These are phyloP conservation scores for Euphrasia confusa DNA, from an alignment of 257 asterid genomes.

Conservation along the genomic window DNA sequence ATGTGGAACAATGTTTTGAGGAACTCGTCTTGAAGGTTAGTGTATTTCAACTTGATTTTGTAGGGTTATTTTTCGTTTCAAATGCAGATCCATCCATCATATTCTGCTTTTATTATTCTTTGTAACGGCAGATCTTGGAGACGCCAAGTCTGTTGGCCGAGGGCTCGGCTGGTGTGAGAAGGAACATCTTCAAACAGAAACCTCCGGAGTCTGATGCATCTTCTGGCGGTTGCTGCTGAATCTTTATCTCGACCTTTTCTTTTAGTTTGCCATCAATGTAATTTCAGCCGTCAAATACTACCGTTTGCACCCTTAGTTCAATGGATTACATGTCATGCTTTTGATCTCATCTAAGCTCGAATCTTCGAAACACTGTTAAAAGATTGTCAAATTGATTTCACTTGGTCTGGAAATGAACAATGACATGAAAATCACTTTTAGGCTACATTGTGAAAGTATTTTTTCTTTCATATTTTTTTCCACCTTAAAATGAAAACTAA, in stretches of 20 bases:
- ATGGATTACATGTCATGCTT: no score
- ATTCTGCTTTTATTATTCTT: background rate
- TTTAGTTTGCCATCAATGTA: constrained; percentile 23
- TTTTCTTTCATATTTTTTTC: background rate
- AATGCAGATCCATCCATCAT: background rate
- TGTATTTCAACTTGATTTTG: background rate
- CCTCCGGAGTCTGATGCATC: constrained; percentile 69
- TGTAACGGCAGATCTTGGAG: constrained; percentile 65
- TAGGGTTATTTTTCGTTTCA: background rate
- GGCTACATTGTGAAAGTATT: background rate
- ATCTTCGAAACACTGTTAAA: no score
- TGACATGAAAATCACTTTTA: background rate
- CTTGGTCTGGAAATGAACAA: background rate
- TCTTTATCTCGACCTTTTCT: background rate
- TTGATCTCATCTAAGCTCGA: background rate
- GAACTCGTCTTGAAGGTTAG: constrained; percentile 84
- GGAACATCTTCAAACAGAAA: constrained; percentile 90
- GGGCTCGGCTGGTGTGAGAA: constrained; percentile 67
- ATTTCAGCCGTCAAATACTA: background rate
- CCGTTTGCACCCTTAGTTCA: no score
- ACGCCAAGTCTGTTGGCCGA: constrained; percentile 83
- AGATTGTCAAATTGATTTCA: no score
- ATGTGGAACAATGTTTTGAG: constrained; percentile 96
- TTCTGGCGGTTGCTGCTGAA: constrained; percentile 82
- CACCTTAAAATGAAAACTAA: background rate